phyloP scores from a whole-genome alignment of 2,329 filamentous ascomycete genomes.

The Fusarium robinianum region DNA sequence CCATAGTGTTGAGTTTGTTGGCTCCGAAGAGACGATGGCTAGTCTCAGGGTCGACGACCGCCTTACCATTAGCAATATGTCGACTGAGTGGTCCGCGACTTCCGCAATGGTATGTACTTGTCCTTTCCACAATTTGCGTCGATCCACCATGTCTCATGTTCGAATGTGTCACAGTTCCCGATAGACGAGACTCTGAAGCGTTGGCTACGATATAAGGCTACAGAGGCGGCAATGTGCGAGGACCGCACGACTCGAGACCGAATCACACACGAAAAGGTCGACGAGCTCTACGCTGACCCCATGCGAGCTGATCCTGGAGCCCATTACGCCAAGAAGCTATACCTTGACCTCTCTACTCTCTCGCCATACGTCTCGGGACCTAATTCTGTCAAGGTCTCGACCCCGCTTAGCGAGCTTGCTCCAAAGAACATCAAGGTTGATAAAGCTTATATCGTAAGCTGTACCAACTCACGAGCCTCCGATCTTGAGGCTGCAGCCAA shows the following conservation, averaged over 20 bases:
- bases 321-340: constrained; percentile 77
- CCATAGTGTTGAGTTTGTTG: constrained; percentile 83
- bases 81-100: constrained; percentile 76
- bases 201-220: constrained; percentile 78
- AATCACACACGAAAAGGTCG: constrained; percentile 69
- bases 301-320: constrained; percentile 73
- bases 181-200: not conserved
- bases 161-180: not conserved
- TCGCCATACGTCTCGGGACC: constrained; percentile 83
- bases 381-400: constrained; percentile 86
- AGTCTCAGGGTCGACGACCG: constrained; percentile 73
- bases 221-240: constrained; percentile 64
- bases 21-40: constrained; percentile 67
- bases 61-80: constrained; percentile 76
- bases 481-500: constrained; percentile 80
- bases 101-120: constrained; percentile 11
- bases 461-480: constrained; percentile 76
- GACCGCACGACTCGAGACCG: constrained; percentile 53
- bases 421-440: constrained; percentile 74
- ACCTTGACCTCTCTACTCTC: constrained; percentile 78
- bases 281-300: constrained; percentile 69
- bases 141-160: too few species aligned
- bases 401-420: constrained; percentile 73
- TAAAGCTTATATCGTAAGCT: constrained; percentile 84
- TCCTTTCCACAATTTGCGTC: constrained; percentile 60